Conservation (phyloP, 2,329 filamentous ascomycete species). For the Chaetomiaceae sp. region DNA sequence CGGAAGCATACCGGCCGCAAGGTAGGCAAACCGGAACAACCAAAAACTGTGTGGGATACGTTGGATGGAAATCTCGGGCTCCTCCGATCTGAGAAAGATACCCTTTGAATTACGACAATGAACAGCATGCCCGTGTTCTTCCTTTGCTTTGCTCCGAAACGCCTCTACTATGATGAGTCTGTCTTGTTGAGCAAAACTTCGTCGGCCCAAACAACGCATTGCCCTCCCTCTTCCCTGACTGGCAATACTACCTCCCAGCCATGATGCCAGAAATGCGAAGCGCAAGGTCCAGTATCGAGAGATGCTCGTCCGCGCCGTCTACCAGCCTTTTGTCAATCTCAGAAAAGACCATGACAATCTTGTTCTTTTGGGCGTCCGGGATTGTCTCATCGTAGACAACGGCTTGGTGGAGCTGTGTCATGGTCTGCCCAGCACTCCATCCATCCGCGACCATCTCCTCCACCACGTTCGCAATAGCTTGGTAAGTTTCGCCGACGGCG, state of each 20-base stretch:
- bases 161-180: slow-evolving; percentile 11
- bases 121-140: not conserved
- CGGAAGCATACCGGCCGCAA: slow-evolving; percentile 23
- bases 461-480: slow-evolving; percentile 70
- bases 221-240: not conserved
- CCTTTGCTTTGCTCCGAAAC: slow-evolving; percentile 13
- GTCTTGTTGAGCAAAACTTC: not conserved
- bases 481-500: slow-evolving; percentile 61
- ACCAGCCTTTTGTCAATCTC: slow-evolving; percentile 91
- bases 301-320: slow-evolving; percentile 91
- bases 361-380: slow-evolving; percentile 80
- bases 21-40: slow-evolving; percentile 16
- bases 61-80: slow-evolving; percentile 53
- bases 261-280: slow-evolving; percentile 76
- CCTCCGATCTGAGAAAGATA: slow-evolving; percentile 19
- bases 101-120: slow-evolving; percentile 10
- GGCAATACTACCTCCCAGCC: slow-evolving; percentile 38
- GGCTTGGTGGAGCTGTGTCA: slow-evolving; percentile 72
- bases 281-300: slow-evolving; percentile 81
- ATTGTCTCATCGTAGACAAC: slow-evolving; percentile 82
- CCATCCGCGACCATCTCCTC: slow-evolving; percentile 92
- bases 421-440: slow-evolving; percentile 89
- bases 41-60: slow-evolving; percentile 45
- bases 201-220: not conserved
- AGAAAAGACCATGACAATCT: slow-evolving; percentile 83